These are phyloP conservation scores for Penicillium sp. DNA, from an alignment of 2,329 filamentous ascomycete species.

Conservation along the genomic window DNA sequence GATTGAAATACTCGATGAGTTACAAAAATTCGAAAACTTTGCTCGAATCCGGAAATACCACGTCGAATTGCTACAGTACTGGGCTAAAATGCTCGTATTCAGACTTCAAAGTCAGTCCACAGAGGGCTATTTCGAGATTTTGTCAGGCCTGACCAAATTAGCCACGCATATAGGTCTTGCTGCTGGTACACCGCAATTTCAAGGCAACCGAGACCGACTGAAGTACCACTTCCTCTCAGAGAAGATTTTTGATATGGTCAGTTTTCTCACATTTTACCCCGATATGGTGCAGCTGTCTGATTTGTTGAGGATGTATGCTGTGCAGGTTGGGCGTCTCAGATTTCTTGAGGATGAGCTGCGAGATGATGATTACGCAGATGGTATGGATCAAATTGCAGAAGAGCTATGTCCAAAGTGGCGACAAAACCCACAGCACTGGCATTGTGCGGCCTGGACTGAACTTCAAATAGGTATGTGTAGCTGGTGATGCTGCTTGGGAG, in stretches of 20 bases:
- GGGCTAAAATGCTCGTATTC: conserved; percentile 2
- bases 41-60: not conserved
- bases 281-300: conserved; percentile 9
- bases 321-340: conserved; percentile 4
- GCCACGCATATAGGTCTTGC: not conserved
- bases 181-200: not conserved
- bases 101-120: not conserved
- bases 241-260: not conserved
- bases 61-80: conserved; percentile 2
- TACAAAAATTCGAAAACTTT: not conserved
- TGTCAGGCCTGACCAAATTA: not conserved
- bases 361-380: conserved; percentile 4
- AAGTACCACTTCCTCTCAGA: not conserved
- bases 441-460: conserved; percentile 2
- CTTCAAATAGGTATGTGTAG: conserved; percentile 3
- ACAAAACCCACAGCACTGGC: conserved; percentile 2
- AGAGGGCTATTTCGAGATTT: not conserved
- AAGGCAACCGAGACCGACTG: not conserved
- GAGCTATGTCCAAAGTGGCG: conserved; percentile 1
- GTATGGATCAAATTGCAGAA: not conserved
- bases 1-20: not conserved
- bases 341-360: not conserved
- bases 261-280: conserved; percentile 3
- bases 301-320: conserved; percentile 5
- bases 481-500: not conserved